Evolutionary conservation across 495 filamentous ascomycete species (phyloP).

Genomic region (Penicillium salamii): DNA sequence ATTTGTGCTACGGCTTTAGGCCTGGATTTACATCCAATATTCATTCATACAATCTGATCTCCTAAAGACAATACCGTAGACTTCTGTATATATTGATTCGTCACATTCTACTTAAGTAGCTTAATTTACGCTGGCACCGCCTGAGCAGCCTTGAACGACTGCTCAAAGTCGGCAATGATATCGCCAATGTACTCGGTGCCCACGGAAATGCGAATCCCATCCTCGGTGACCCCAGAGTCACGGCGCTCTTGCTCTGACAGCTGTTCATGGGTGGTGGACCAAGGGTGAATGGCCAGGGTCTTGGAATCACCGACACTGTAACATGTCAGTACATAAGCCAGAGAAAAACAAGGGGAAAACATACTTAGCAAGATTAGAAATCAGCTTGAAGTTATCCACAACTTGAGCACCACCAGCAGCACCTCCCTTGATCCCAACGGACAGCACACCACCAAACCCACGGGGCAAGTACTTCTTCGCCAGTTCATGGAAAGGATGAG

Average conservation of each 20-base stretch:
- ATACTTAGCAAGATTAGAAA: constrained; percentile 87
- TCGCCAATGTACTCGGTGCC: constrained; percentile 98
- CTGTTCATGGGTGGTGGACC: constrained; percentile 96
- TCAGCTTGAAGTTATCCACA: constrained; percentile 92
- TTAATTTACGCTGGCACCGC: constrained; percentile 27
- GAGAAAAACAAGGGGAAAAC: constrained; percentile 5
- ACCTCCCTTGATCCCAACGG: constrained; percentile 91
- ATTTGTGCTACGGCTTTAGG: background rate
- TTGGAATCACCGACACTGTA: constrained; percentile 65
- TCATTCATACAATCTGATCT: too few species aligned
- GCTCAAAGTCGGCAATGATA: constrained; percentile 94
- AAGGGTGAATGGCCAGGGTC: constrained; percentile 95
- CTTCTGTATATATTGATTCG: too few species aligned
- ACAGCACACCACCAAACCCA: constrained; percentile 89
- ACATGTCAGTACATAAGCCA: constrained; percentile 8
- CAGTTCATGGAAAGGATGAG: constrained; percentile 71
- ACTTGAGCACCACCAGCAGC: constrained; percentile 76
- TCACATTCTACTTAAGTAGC: too few species aligned
- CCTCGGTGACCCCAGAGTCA: constrained; percentile 83
- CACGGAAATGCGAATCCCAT: constrained; percentile 94
- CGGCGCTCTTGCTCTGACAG: constrained; percentile 77
- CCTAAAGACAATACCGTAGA: too few species aligned
- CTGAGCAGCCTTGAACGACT: constrained; percentile 70
- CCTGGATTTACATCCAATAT: background rate
- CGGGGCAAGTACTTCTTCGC: constrained; percentile 89